These are phyloP conservation scores for Meira nashicola DNA, from an alignment of 1,284 basidiomycete genomes.

Conservation along the genomic window DNA sequence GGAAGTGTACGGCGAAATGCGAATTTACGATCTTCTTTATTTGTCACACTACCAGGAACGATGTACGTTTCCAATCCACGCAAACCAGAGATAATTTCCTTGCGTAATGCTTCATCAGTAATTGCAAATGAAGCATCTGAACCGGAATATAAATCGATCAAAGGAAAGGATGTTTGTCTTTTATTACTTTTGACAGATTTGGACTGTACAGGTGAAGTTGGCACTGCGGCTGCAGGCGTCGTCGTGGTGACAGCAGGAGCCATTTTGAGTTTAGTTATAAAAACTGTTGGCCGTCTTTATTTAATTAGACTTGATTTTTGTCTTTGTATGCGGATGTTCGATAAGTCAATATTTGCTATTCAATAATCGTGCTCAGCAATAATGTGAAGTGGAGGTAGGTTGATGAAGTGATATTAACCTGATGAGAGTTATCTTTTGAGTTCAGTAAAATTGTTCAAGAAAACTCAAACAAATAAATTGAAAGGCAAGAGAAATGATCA, in stretches of 20 bases:
- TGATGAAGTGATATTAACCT: too few relatives aligned
- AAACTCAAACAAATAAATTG: too few relatives aligned
- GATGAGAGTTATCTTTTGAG: too few relatives aligned
- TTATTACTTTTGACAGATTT: background rate
- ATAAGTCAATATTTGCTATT: too few relatives aligned
- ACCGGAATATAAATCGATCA: constrained; percentile 37
- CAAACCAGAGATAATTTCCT: constrained; percentile 31
- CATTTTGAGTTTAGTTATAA: too few relatives aligned
- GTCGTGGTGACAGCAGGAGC: background rate
- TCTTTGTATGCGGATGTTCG: too few relatives aligned
- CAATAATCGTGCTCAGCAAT: too few relatives aligned
- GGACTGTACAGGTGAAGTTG: background rate
- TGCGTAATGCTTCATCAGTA: constrained; percentile 25
- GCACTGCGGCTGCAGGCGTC: background rate
- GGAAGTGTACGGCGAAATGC: constrained; percentile 60
- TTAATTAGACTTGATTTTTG: too few relatives aligned
- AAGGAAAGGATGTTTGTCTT: background rate
- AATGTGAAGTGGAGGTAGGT: too few relatives aligned
- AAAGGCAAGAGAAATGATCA: too few relatives aligned
- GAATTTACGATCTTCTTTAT: constrained; percentile 25
- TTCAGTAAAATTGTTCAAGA: too few relatives aligned
- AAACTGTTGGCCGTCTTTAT: too few relatives aligned
- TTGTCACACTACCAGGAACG: constrained; percentile 29
- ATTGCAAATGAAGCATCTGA: constrained; percentile 25
- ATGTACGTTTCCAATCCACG: constrained; percentile 22